phyloP scores from a whole-genome alignment of 352 stramenopile genomes.

The Phytophthora cajani region DNA sequence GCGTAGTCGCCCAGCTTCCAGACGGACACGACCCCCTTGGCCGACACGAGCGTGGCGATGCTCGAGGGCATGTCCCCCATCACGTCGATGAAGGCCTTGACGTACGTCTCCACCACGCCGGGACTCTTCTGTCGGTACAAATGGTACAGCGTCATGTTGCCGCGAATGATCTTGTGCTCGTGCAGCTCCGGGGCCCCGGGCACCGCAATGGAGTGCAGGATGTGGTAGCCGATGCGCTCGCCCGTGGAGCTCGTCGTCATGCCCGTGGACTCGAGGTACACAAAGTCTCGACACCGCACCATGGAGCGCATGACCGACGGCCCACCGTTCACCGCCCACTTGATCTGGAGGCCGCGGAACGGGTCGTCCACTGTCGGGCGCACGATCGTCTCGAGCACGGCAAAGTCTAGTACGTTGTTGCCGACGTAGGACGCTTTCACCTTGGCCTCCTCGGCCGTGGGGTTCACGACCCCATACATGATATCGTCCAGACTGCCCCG shows the following conservation, averaged over 20 bases:
- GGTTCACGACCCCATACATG: slow-evolving; percentile 49
- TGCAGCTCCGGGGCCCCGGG: slow-evolving; percentile 34
- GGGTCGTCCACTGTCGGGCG: slow-evolving; percentile 48
- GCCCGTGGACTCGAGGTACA: slow-evolving; percentile 56
- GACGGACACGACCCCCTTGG: slow-evolving; percentile 43
- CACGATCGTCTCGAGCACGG: slow-evolving; percentile 48
- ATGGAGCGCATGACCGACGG: slow-evolving; percentile 48
- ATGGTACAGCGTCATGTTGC: slow-evolving; percentile 58
- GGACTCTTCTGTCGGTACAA: slow-evolving; percentile 54
- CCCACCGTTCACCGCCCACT: slow-evolving; percentile 58
- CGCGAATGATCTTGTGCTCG: slow-evolving; percentile 45
- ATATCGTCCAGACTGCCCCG: slow-evolving; percentile 47
- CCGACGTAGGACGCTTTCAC: slow-evolving; percentile 40
- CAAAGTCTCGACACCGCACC: slow-evolving; percentile 56
- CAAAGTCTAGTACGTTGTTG: slow-evolving; percentile 52
- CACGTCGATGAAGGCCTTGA: slow-evolving; percentile 45
- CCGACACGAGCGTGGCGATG: slow-evolving; percentile 33
- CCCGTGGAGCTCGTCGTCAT: slow-evolving; percentile 43
- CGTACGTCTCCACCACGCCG: slow-evolving; percentile 45
- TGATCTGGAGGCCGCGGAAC: slow-evolving; percentile 49
- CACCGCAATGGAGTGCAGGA: slow-evolving; percentile 39
- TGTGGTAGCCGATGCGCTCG: slow-evolving; percentile 50
- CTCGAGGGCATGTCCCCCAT: slow-evolving; percentile 42
- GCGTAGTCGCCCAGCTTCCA: slow-evolving; percentile 45
- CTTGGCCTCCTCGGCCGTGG: slow-evolving; percentile 35